Percentiles rank a stretch among this genome's conserved stretches.
These are phyloP conservation scores for Solanum virginianum DNA, from an alignment of 257 asterid species.

Conservation along the genomic window DNA sequence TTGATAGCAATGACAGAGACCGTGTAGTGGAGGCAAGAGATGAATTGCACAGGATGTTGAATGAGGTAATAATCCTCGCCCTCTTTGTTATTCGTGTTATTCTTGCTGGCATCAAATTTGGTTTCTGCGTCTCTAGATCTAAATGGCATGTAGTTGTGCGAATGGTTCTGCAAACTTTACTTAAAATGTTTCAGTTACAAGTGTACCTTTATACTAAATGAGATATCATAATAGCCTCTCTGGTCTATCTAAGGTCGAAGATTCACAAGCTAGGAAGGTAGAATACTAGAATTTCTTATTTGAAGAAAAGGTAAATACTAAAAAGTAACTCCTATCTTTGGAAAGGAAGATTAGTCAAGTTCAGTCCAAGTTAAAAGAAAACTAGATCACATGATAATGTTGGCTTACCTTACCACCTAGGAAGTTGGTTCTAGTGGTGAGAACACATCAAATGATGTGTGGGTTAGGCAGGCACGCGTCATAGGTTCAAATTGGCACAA, in stretches of 20 bases:
- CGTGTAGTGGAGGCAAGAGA: constrained; percentile 3
- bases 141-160: background rate
- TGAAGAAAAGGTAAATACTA: background rate
- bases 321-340: background rate
- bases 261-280: background rate
- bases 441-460: background rate
- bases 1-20: constrained; percentile 1
- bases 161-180: background rate
- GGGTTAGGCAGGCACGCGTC: background rate
- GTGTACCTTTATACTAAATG: background rate
- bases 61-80: background rate
- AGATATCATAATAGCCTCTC: background rate
- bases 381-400: background rate
- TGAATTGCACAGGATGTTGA: constrained; percentile 3
- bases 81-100: background rate
- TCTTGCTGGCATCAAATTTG: background rate
- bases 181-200: background rate
- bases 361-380: background rate
- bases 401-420: background rate
- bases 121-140: background rate
- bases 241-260: background rate
- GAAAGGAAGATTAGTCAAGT: background rate
- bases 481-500: background rate
- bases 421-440: background rate
- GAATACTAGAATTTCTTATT: background rate